Base-by-base conservation (phyloP, 805 yeast genomes). In the Sugiyamaella valdiviana region DNA sequence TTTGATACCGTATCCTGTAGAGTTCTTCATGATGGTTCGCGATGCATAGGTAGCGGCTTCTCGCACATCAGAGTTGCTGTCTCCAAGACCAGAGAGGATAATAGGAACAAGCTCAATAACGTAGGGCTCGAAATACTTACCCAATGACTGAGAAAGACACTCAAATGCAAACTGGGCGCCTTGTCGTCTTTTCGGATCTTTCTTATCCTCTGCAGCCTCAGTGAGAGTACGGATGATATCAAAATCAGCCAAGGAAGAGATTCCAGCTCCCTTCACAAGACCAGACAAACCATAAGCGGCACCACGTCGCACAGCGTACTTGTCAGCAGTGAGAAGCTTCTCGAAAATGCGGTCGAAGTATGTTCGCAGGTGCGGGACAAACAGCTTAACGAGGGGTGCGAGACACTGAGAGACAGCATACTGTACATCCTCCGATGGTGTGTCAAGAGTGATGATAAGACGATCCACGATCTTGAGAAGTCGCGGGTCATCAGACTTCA, bases 241-340 rank as follows among this genome's bases (percentile, higher is more conserved):
- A 61, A 78, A 80, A 44, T 83, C 83, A 9, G 86, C 76, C 45
- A 93, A 69, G 0, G 95, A 76, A 51, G 79, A 75, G 46, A 93
- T 79, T 56, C 99, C 99, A 19, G 80, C 76, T 50, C 99, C 99
- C 61, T 86, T 83, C 2, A 85, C 91, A 40, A 93, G 67, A 54
- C 99, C 99, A 19, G 98, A 85, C 57, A 93, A 76, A 65, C 98
- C 99, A 69, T 86, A 89, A 1, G 98, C 98, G 1, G 96, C 91
- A 61, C 98, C 99, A 55, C 91, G 77, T 62, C 96, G 76, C n/a
- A 73, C 71, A 4, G 68, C 66, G 4, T 74, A 64, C 39, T 67
- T 65, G 1, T 68, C 56, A 15, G 39, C 40, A 6, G 67, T 63
- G 60, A 85, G 79, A 21, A 90, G 69, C 55, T 76, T 79, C 5